Evolutionary conservation across 139 green algal species (phyloP), one percentile per base, ranked within the genome.

Genomic region (Chlamydomonas schloesseri): DNA sequence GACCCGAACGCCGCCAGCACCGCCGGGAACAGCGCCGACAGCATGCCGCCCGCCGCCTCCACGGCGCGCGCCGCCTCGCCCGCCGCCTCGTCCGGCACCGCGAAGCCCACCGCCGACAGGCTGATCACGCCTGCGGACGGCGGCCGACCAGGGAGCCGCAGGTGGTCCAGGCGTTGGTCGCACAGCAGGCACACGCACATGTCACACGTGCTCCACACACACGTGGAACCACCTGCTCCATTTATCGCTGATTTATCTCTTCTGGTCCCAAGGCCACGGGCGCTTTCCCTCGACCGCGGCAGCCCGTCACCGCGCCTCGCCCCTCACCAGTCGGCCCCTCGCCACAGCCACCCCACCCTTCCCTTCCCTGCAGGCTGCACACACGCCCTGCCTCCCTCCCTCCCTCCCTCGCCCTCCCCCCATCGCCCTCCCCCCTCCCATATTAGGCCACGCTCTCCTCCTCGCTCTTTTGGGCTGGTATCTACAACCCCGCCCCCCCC

Each of bases 101-200:
- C 62, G 14, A 98, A 75, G 1, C 96, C 96, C 53, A 96, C 89
- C 0, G 94, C 94, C 6, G 89, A 80, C 57, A 98, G 85, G 80
- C 89, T 94, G 82, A 97, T 92, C 47, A 97, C 91, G 18, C 92
- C 92, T 94, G 82, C 42, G 42, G 42, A 1, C 21, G 33, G 33
- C 6, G 6, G 33, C 23, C 20, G n/a, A 37, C 5, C 31, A 10
- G 33, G 33, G 31, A 33, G 29, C 29, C 8, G 29, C 4, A 36
- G n/a, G n/a, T n/a, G n/a, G n/a, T n/a, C n/a, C n/a, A n/a, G n/a
- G n/a, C n/a, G n/a, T n/a, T n/a, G n/a, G n/a, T n/a, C n/a, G n/a
- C n/a, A n/a, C n/a, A n/a, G n/a, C n/a, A n/a, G n/a, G n/a, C n/a
- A n/a, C n/a, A n/a, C n/a, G n/a, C n/a, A n/a, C n/a, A n/a, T n/a